These are phyloP conservation scores for Leccinum arenicola DNA, from an alignment of 768 basidiomycete species.

Conservation along the genomic window DNA sequence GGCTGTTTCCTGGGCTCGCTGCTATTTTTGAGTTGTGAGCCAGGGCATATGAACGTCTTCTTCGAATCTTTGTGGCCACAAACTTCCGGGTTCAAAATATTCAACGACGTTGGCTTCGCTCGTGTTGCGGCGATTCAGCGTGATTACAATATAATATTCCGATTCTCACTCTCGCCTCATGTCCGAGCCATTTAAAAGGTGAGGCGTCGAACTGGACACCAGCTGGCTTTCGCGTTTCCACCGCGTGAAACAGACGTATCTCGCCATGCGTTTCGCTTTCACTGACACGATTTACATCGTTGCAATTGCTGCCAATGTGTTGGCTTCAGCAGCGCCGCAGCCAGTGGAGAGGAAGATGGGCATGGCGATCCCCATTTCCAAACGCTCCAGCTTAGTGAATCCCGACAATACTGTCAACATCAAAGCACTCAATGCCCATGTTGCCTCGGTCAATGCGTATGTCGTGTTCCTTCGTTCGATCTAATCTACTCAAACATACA, in stretches of 20 bases:
- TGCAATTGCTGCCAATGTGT: slow-evolving; percentile 1
- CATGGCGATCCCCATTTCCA: slow-evolving; percentile 8
- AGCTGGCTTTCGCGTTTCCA: neutral
- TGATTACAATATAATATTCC: neutral
- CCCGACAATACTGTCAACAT: slow-evolving; percentile 4
- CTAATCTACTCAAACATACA: neutral
- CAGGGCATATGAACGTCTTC: neutral
- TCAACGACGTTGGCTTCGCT: neutral
- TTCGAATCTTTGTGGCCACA: neutral
- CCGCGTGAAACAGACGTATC: neutral
- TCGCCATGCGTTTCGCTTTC: neutral
- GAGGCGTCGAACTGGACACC: neutral
- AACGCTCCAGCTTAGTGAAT: slow-evolving; percentile 5
- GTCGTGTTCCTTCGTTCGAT: neutral
- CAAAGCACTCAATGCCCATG: slow-evolving; percentile 6
- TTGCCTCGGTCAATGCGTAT: slow-evolving; percentile 6
- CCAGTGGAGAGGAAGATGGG: neutral
- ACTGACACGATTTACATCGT: neutral
- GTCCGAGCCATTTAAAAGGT: neutral
- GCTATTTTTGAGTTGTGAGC: neutral
- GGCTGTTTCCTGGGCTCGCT: neutral
- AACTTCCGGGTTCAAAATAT: neutral
- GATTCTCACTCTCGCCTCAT: neutral
- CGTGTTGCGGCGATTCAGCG: neutral
- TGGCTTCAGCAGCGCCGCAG: slow-evolving; percentile 8